A percentile compares a stretch with the other conserved stretches of the same genome.
Conservation (phyloP, 257 asterid species). For the Oldenlandia corymbosa region DNA sequence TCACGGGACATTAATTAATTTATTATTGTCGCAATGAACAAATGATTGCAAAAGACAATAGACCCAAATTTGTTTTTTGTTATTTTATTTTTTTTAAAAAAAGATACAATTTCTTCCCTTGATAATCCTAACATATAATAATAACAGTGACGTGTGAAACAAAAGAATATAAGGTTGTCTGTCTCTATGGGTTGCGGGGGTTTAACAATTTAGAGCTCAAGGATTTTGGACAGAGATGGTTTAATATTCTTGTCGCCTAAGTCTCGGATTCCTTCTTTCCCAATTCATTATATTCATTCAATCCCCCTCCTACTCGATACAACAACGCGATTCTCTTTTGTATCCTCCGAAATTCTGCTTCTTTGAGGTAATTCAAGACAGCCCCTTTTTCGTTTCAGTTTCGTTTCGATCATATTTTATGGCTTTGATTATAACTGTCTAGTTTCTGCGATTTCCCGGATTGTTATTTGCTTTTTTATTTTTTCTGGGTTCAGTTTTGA, state of each 20-base stretch:
- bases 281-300: neutral
- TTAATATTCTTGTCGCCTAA: neutral
- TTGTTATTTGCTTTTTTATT: neutral
- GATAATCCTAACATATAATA: no score
- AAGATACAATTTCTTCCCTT: no score
- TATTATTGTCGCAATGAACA: no score
- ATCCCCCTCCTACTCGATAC: neutral
- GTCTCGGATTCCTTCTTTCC: neutral
- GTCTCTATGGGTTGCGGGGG: no score
- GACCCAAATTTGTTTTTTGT: no score
- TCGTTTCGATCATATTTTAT: neutral
- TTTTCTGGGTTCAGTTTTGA: neutral
- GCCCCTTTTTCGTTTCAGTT: neutral
- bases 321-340: neutral
- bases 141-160: no score
- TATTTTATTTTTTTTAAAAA: no score
- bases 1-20: no score
- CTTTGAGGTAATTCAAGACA: conserved; percentile 1
- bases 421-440: neutral
- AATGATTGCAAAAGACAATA: no score
- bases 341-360: neutral
- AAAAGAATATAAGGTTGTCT: no score
- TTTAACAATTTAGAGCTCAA: no score
- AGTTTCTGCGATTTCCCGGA: neutral
- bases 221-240: neutral